phyloP scores from a whole-genome alignment of 257 asterid species.

The Dorcoceras hygrometricum region DNA sequence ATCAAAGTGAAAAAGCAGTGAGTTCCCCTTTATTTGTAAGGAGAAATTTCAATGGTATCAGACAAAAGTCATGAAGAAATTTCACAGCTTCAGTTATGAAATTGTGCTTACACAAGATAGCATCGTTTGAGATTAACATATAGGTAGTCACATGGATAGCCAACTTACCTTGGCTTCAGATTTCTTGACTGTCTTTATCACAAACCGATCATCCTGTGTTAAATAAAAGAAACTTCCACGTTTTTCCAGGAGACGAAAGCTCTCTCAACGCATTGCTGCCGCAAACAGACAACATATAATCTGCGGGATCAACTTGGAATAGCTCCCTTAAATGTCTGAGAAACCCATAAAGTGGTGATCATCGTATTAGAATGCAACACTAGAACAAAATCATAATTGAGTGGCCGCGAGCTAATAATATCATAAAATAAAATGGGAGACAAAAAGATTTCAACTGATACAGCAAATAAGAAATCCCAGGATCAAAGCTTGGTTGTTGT shows the following conservation, averaged over 20 bases:
- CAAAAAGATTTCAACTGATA: background rate
- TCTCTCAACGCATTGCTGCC: constrained; percentile 92
- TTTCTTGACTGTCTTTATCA: constrained; percentile 97
- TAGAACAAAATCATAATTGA: background rate
- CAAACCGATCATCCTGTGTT: constrained; percentile 93
- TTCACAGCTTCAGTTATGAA: background rate
- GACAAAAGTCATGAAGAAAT: constrained; percentile 12
- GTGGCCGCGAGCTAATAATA: constrained; percentile 5
- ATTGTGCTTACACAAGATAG: background rate
- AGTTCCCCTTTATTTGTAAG: too few relatives aligned
- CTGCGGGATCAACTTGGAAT: constrained; percentile 96
- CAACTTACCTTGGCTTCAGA: constrained; percentile 95
- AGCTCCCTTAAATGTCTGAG: constrained; percentile 80
- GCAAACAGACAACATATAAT: constrained; percentile 92
- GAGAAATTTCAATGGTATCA: background rate
- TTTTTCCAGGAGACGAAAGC: constrained; percentile 97
- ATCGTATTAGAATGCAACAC: constrained; percentile 19
- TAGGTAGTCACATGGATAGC: constrained; percentile 31
- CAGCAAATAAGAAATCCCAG: constrained; percentile 2
- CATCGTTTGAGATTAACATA: background rate
- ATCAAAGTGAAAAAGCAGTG: background rate
- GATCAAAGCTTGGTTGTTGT: too few relatives aligned
- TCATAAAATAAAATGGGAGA: constrained; percentile 7
- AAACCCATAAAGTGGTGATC: constrained; percentile 24
- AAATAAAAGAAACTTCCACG: constrained; percentile 94